Evolutionary conservation across 192 early-diverging fungal genomes (phyloP).

Genomic region (Podila verticillata): DNA sequence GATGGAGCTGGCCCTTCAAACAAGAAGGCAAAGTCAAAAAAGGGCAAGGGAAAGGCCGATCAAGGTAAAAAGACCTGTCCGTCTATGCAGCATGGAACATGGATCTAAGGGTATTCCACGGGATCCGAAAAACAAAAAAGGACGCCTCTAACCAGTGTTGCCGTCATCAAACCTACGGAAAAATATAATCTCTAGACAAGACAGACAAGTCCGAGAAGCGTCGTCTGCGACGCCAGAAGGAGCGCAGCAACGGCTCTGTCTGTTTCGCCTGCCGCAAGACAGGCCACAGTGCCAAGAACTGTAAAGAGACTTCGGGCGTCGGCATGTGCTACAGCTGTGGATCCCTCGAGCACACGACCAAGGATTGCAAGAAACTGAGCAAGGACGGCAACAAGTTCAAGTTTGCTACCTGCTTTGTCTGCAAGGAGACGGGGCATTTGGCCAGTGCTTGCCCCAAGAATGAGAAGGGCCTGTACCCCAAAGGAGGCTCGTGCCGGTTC

Average conservation of each 20-base stretch:
- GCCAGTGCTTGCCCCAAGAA: slow-evolving; percentile 86
- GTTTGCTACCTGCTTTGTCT: slow-evolving; percentile 91
- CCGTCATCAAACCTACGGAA: too few relatives aligned
- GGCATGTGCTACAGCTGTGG: slow-evolving; percentile 93
- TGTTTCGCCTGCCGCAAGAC: slow-evolving; percentile 89
- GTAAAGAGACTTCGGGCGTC: slow-evolving; percentile 69
- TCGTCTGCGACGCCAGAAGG: slow-evolving; percentile 48
- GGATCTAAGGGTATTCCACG: too few relatives aligned
- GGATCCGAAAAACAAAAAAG: too few relatives aligned
- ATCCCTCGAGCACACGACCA: slow-evolving; percentile 83
- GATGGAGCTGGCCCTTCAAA: neutral
- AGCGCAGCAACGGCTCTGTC: slow-evolving; percentile 42
- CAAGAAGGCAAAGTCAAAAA: slow-evolving; percentile 18
- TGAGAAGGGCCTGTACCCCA: slow-evolving; percentile 88
- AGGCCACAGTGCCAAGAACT: slow-evolving; percentile 87
- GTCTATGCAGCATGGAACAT: too few relatives aligned
- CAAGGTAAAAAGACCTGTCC: slow-evolving; percentile 1
- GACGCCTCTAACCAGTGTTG: too few relatives aligned
- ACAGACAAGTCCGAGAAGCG: slow-evolving; percentile 34
- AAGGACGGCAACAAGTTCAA: slow-evolving; percentile 66
- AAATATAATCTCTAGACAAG: slow-evolving; percentile 14
- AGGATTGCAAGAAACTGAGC: slow-evolving; percentile 72
- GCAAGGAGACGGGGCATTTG: slow-evolving; percentile 85
- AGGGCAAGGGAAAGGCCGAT: slow-evolving; percentile 14
- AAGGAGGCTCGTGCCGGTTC: slow-evolving; percentile 90